Conservation (phyloP, 2,329 filamentous ascomycete species). For the Huntiella decipiens region DNA sequence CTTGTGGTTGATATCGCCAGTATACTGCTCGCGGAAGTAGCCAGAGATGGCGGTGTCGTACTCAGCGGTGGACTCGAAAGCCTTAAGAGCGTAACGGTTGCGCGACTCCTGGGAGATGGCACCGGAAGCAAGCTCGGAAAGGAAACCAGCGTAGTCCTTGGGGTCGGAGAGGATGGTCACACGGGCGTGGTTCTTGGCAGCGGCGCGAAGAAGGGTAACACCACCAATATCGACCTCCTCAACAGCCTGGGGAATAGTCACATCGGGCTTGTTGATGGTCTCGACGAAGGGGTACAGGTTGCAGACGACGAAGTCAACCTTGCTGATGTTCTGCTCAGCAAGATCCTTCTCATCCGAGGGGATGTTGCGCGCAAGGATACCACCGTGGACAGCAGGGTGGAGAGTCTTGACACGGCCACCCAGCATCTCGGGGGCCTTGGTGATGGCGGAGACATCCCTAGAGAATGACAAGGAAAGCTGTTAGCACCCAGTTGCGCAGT, state of each 20-base stretch:
- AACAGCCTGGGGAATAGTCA: slow-evolving; percentile 88
- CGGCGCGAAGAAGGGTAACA: slow-evolving; percentile 86
- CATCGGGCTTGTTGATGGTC: slow-evolving; percentile 89
- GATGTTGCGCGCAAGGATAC: slow-evolving; percentile 84
- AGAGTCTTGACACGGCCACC: slow-evolving; percentile 75
- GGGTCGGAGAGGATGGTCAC: slow-evolving; percentile 95
- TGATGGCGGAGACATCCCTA: slow-evolving; percentile 94
- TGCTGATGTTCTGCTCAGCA: slow-evolving; percentile 82
- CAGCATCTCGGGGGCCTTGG: slow-evolving; percentile 91
- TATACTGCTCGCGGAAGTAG: slow-evolving; percentile 95
- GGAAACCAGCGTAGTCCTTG: slow-evolving; percentile 80
- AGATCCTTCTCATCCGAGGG: slow-evolving; percentile 94
- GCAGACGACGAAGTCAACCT: slow-evolving; percentile 92
- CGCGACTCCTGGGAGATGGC: slow-evolving; percentile 72
- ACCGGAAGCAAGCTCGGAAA: slow-evolving; percentile 72
- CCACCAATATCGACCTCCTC: slow-evolving; percentile 98
- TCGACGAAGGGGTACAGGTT: slow-evolving; percentile 99
- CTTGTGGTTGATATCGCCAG: slow-evolving; percentile 63
- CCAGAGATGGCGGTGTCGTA: slow-evolving; percentile 89
- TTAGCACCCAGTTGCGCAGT: neutral
- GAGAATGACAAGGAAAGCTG: neutral
- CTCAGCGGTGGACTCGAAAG: slow-evolving; percentile 93
- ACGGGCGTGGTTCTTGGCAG: slow-evolving; percentile 91
- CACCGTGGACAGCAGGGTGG: slow-evolving; percentile 77
- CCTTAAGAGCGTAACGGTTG: slow-evolving; percentile 84